Evolutionary conservation across 23 red algal genomes (phyloP), one percentile per base, ranked within the genome.

Genomic region (Agarophyton chilense): DNA sequence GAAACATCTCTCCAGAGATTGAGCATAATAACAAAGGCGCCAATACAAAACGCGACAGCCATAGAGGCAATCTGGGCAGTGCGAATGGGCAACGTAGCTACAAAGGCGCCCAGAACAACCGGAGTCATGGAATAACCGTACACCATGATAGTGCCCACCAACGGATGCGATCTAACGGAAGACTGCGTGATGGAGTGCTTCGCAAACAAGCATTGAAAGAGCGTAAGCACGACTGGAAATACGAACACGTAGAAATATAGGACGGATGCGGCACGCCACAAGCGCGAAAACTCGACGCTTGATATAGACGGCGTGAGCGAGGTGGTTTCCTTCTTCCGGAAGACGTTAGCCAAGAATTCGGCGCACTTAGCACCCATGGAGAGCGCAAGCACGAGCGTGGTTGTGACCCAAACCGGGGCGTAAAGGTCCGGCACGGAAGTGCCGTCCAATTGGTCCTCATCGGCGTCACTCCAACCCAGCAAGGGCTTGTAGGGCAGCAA

Each of bases 91-190:
- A 92, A 29, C 29, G 84, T 95, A 31, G 85, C 78, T 2, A 95
- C 93, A 39, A 72, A 62, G 1, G 93, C 84, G 2, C 79, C 93
- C 44, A 95, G 64, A 28, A 95, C 86, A 39, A 95, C 93, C 11
- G 93, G 93, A 28, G 83, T 72, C 85, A 95, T 84, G 25, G 84
- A 90, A 78, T 95, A 95, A 10, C 93, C 93, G 40, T 95, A 95
- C 56, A 95, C 93, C 71, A 88, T 90, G 41, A 95, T 60, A 56
- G 84, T 72, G 14, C 91, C 91, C 13, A 85, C 42, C 21, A 85
- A 41, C 19, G 81, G 71, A 25, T 80, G 60, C 24, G 91, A 45
- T 32, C 81, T 29, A 11, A 83, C 89, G 1, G 46, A 54, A 24
- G 63, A 61, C 25, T 91, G 72, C 8, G 49, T 40, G 32, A 91